Percentiles rank a stretch among this genome's conserved stretches.
These are phyloP conservation scores for Sugiyamaella xylanicola DNA, from an alignment of 1,139 yeast genomes.

Conservation along the genomic window DNA sequence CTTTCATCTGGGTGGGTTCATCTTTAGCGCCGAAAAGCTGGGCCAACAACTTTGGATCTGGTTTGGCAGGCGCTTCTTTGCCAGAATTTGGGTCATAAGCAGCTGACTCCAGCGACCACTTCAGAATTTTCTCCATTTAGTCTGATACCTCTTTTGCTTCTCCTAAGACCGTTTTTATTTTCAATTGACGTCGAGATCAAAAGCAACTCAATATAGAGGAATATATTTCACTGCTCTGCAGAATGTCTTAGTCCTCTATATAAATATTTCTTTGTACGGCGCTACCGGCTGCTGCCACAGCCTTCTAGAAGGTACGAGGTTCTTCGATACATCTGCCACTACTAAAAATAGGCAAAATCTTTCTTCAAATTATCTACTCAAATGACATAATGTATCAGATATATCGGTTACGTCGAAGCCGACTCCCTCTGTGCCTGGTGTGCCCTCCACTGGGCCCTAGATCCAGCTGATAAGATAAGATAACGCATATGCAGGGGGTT, in stretches of 20 bases:
- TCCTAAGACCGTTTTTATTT: neutral
- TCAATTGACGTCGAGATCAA: neutral
- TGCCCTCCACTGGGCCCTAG: neutral
- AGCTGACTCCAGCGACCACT: conserved; percentile 74
- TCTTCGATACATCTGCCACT: neutral
- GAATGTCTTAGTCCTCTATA: neutral
- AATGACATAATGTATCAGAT: no score
- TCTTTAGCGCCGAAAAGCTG: conserved; percentile 61
- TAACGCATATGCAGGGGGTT: no score
- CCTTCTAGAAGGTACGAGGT: conserved; percentile 7
- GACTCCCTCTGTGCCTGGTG: neutral
- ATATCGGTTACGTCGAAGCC: neutral
- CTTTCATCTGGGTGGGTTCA: conserved; percentile 68
- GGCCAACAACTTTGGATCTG: conserved; percentile 74
- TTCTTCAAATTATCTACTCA: neutral
- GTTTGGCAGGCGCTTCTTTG: conserved; percentile 31
- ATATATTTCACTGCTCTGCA: neutral
- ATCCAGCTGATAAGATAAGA: neutral
- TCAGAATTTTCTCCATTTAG: conserved; percentile 80
- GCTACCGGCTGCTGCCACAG: neutral
- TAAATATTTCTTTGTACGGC: conserved; percentile 10
- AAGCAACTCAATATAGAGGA: no score
- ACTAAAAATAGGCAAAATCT: neutral
- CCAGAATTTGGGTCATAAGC: conserved; percentile 33
- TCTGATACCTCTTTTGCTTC: no score